Evolutionary conservation across 371 early-diverging fungal genomes (phyloP).

Genomic region (Apophysomyces trapeziformis): DNA sequence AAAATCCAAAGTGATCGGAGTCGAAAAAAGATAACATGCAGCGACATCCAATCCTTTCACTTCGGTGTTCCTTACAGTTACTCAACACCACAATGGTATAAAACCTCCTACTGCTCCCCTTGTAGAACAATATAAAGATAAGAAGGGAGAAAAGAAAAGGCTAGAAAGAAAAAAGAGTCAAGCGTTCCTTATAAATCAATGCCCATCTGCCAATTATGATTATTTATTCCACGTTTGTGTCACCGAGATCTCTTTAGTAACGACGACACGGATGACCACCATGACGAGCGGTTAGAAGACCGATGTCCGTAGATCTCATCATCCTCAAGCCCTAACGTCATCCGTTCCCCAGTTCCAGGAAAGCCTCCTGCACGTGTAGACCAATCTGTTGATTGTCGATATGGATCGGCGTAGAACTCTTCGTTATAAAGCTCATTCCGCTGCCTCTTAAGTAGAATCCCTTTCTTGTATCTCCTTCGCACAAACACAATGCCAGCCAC

Average conservation of each 20-base stretch:
- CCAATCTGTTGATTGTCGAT: constrained; percentile 28
- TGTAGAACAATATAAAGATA: too few relatives aligned
- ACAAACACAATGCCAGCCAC: constrained; percentile 27
- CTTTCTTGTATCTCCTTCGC: constrained; percentile 19
- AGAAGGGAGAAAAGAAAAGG: too few relatives aligned
- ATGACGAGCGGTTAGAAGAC: constrained; percentile 1
- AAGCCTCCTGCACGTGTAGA: constrained; percentile 21
- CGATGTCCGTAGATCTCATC: constrained; percentile 1
- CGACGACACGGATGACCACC: constrained; percentile 6
- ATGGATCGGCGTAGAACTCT: constrained; percentile 34
- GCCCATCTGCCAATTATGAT: not conserved
- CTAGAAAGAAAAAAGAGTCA: too few relatives aligned
- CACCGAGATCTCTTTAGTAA: constrained; percentile 3
- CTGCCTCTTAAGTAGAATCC: constrained; percentile 21
- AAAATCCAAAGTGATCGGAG: too few relatives aligned
- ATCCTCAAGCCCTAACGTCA: not conserved
- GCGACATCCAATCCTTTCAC: too few relatives aligned
- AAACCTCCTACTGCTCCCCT: too few relatives aligned
- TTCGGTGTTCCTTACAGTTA: too few relatives aligned
- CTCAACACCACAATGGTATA: too few relatives aligned
- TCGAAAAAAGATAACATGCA: too few relatives aligned
- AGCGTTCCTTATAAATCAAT: not conserved
- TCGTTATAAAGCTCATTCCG: constrained; percentile 27
- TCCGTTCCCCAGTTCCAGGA: constrained; percentile 28
- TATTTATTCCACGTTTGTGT: not conserved